phyloP scores from a whole-genome alignment of 495 filamentous ascomycete species.

The Aspergillus bertholletiae region DNA sequence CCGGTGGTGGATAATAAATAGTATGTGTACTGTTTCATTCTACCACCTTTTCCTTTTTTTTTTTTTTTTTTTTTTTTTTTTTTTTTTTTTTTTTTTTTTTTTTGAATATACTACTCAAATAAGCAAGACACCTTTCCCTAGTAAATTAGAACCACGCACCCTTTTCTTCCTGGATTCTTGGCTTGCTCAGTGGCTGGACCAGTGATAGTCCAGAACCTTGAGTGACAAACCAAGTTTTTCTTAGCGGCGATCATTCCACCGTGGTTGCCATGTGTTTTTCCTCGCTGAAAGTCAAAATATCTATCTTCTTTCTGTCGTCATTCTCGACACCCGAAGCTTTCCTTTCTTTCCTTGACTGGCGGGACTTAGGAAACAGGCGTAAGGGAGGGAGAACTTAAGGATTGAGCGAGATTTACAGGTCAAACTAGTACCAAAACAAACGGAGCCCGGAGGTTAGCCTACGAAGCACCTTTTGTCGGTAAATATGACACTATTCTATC shows the following conservation, averaged over 20 bases:
- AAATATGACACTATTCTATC: not conserved
- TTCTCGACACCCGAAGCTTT: not conserved
- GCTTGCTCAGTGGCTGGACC: conserved; percentile 14
- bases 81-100: too few relatives aligned
- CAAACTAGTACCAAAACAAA: too few relatives aligned
- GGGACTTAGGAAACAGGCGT: not conserved
- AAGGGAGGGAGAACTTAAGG: not conserved
- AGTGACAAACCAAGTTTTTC: conserved; percentile 6
- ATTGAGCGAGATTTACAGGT: too few relatives aligned
- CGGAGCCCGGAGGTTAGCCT: not conserved
- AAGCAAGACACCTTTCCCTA: conserved; percentile 7
- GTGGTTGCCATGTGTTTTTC: conserved; percentile 25
- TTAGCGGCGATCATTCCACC: conserved; percentile 27
- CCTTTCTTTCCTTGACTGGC: not conserved
- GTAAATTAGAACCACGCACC: not conserved
- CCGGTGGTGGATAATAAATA: too few relatives aligned
- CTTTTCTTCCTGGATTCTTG: conserved; percentile 7
- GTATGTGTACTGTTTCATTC: conserved; percentile 11
- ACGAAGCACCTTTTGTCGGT: not conserved
- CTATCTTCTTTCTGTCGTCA: not conserved
- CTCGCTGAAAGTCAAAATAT: conserved; percentile 19
- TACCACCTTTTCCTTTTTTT: not conserved
- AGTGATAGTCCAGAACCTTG: conserved; percentile 16
- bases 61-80: too few relatives aligned
- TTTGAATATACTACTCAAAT: not conserved